Conservation (phyloP, 164 flowering plant species). For the Annona cherimola region DNA sequence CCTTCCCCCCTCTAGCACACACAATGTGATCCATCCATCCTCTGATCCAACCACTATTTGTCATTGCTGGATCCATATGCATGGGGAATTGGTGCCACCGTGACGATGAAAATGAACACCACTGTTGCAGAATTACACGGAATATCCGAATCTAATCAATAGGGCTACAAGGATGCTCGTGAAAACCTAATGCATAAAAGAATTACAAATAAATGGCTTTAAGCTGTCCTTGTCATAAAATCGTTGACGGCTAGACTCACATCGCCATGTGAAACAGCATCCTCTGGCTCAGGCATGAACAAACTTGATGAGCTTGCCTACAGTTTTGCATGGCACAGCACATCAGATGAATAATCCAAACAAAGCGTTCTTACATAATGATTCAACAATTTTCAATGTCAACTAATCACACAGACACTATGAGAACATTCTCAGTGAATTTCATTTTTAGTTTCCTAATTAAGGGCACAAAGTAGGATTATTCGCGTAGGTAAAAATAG, state of each 20-base stretch:
- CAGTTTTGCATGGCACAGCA: slow-evolving; percentile 10
- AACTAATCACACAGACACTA: no score
- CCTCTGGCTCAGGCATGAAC: slow-evolving; percentile 93
- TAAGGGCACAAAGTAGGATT: no score
- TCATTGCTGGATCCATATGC: background rate
- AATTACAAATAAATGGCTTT: slow-evolving; percentile 16
- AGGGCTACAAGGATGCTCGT: background rate
- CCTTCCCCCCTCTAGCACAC: background rate
- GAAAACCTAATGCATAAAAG: slow-evolving; percentile 11
- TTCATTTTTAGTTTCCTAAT: no score
- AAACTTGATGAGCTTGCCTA: slow-evolving; percentile 74
- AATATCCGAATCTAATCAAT: background rate
- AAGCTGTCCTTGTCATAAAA: slow-evolving; percentile 64
- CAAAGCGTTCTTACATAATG: no score
- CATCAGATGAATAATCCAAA: background rate
- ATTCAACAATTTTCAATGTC: no score
- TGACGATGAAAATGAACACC: background rate
- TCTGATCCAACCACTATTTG: background rate
- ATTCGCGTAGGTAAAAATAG: no score
- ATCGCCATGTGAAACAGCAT: slow-evolving; percentile 97
- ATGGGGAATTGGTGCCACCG: background rate
- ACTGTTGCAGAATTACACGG: background rate
- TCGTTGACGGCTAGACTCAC: slow-evolving; percentile 90
- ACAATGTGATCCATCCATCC: background rate
- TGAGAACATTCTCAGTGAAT: no score